These are phyloP conservation scores for Aspergillus egyptiacus DNA, from an alignment of 495 filamentous ascomycete genomes.

Conservation along the genomic window DNA sequence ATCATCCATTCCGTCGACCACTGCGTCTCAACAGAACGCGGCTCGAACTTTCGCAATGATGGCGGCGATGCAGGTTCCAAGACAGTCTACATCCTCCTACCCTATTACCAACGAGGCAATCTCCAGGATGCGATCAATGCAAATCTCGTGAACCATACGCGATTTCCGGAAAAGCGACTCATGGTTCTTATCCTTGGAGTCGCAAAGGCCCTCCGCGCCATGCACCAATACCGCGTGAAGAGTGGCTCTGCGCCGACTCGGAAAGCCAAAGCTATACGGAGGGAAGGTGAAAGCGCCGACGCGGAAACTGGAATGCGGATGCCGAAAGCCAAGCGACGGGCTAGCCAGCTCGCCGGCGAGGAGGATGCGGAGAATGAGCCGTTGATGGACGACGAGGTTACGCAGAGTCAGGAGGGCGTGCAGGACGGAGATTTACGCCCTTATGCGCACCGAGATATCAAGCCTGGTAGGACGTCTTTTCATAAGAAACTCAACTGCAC, in stretches of 20 bases:
- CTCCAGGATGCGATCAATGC: conserved; percentile 98
- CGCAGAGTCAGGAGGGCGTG: conserved; percentile 61
- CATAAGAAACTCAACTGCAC: not conserved
- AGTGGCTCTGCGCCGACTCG: conserved; percentile 47
- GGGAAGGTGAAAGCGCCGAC: conserved; percentile 56
- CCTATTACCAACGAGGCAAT: conserved; percentile 91
- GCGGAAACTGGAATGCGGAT: conserved; percentile 51
- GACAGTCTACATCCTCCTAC: conserved; percentile 92
- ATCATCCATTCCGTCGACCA: conserved; percentile 93
- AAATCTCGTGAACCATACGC: conserved; percentile 93
- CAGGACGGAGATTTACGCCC: conserved; percentile 65
- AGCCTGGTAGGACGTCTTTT: conserved; percentile 60
- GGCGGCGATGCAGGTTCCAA: conserved; percentile 61
- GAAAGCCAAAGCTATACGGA: conserved; percentile 56
- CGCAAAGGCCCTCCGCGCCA: conserved; percentile 75
- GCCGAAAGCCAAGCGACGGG: conserved; percentile 45
- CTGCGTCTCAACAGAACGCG: conserved; percentile 56
- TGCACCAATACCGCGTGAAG: conserved; percentile 80
- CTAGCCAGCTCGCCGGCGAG: conserved; percentile 43
- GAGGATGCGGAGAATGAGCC: conserved; percentile 72
- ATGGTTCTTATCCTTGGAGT: conserved; percentile 91
- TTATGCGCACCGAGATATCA: conserved; percentile 96
- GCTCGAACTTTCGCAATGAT: conserved; percentile 53
- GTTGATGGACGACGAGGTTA: conserved; percentile 80
- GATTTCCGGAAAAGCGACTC: conserved; percentile 79